Percentiles rank a stretch among this genome's conserved stretches.
These are phyloP conservation scores for Ganoderma leucocontextum DNA, from an alignment of 1,284 basidiomycete genomes.

Conservation along the genomic window DNA sequence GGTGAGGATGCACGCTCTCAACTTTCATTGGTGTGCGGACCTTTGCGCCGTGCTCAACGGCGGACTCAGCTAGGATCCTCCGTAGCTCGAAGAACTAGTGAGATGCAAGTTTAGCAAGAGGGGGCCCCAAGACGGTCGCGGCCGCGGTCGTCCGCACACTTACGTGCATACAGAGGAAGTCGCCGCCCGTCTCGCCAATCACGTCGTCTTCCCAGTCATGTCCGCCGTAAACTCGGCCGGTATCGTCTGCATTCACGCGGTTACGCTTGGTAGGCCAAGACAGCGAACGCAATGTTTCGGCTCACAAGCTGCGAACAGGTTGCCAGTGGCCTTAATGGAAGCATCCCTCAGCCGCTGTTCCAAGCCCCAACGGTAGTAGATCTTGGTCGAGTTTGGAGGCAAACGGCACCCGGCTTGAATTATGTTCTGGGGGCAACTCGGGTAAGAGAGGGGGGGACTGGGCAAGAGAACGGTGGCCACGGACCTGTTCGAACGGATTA, in stretches of 20 bases:
- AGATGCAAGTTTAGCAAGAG: background rate
- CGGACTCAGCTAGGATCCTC: constrained; percentile 35
- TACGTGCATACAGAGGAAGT: constrained; percentile 32
- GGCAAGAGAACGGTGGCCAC: constrained; percentile 5
- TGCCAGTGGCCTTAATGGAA: constrained; percentile 24
- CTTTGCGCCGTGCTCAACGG: constrained; percentile 34
- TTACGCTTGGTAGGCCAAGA: background rate
- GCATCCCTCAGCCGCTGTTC: constrained; percentile 32
- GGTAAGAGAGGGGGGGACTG: background rate
- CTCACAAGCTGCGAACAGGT: constrained; percentile 31
- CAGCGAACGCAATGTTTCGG: background rate
- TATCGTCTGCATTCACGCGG: constrained; percentile 31
- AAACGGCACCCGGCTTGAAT: constrained; percentile 36
- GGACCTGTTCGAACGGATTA: constrained; percentile 32
- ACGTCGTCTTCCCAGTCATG: constrained; percentile 41
- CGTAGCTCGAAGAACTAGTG: constrained; percentile 40
- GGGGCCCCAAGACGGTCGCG: too few species aligned
- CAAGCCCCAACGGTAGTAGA: constrained; percentile 42
- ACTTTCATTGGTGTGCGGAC: constrained; percentile 30
- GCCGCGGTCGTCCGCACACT: background rate
- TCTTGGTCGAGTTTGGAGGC: constrained; percentile 41
- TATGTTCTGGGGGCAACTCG: constrained; percentile 27
- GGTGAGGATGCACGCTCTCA: constrained; percentile 24
- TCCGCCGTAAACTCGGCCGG: constrained; percentile 32
- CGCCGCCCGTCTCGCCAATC: constrained; percentile 39